Conservation (phyloP, 495 filamentous ascomycete species). For the Oidiodendron maius region DNA sequence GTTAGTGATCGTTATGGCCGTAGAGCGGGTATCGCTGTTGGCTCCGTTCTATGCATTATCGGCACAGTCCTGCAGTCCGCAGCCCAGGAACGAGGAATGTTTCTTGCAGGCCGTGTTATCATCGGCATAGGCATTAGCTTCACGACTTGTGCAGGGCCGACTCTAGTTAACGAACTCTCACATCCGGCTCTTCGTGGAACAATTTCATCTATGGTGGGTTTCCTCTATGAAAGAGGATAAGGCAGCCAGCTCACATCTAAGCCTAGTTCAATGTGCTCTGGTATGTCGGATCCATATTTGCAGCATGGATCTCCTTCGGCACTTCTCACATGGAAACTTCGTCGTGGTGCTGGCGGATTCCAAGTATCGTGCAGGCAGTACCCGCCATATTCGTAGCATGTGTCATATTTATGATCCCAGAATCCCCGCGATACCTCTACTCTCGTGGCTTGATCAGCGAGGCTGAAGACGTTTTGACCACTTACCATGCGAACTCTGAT, state of each 20-base stretch:
- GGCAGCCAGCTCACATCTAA: slow-evolving; percentile 15
- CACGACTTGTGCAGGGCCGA: slow-evolving; percentile 21
- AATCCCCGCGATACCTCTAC: slow-evolving; percentile 24
- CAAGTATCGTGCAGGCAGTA: slow-evolving; percentile 30
- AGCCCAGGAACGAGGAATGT: slow-evolving; percentile 28
- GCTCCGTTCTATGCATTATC: slow-evolving; percentile 39
- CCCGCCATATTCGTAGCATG: slow-evolving; percentile 20
- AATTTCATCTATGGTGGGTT: slow-evolving; percentile 13
- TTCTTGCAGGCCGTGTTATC: slow-evolving; percentile 66
- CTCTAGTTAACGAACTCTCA: slow-evolving; percentile 48
- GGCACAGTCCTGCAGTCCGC: slow-evolving; percentile 39
- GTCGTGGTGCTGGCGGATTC: slow-evolving; percentile 46
- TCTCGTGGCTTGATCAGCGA: slow-evolving; percentile 19
- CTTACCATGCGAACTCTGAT: slow-evolving; percentile 37
- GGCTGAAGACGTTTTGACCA: slow-evolving; percentile 28
- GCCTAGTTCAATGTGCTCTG: slow-evolving; percentile 53
- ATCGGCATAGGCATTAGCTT: slow-evolving; percentile 55
- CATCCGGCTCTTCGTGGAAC: slow-evolving; percentile 61
- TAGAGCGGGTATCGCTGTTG: slow-evolving; percentile 42
- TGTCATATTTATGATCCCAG: slow-evolving; percentile 14
- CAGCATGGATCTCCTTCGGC: slow-evolving; percentile 2
- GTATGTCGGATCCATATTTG: slow-evolving; percentile 10
- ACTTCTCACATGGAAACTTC: slow-evolving; percentile 13
- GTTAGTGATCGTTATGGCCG: slow-evolving; percentile 30
- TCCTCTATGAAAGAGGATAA: slow-evolving; percentile 25